Evolutionary conservation across 2,329 filamentous ascomycete genomes (phyloP), one percentile per base, ranked within the genome.

Genomic region (Pseudocercospora vitis): DNA sequence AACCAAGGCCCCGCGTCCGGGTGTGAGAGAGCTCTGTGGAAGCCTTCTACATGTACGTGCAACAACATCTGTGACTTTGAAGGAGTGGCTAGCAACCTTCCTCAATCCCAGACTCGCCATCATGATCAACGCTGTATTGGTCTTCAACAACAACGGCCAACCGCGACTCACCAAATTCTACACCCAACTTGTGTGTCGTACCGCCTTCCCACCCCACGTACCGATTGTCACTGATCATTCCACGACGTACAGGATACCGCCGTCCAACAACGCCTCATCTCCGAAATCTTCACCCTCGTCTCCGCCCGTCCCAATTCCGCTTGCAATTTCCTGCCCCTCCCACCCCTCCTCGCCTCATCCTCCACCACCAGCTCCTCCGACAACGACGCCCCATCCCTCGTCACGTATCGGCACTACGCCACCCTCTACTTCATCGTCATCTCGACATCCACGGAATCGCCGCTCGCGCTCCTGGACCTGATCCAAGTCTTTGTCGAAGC

Each of bases 381-480:
- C 23, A 91, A 90, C 69, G 94, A 97, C 74, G 87, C 91, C 8
- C 94, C 94, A 7, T 94, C 91, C 4, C 88, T 97, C 56, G 91
- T 99, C 40, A 97, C 94, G 7, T 99, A 99, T 79, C 90, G 94
- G 54, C 89, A 96, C 79, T 99, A 97, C 70, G 94, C 94, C 7
- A 99, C 94, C 0, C 87, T 99, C 57, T 97, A 95, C 76, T 99
- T 99, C 77, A 99, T 99, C 73, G 80, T 99, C 70, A 99, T 99
- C 68, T 94, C 88, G 29, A 99, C 95, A 3, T 90, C 91, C 4
- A 96, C 94, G 55, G 94, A 99, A 74, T 96, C 90, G 1, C 94
- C 94, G 0, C 86, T 99, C 2, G 94, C 94, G 0, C 81, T 99
- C 19, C 91, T 99, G 58, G 94, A 99, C 72, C 78, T 99, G 50